A percentile compares a stretch with the other conserved stretches of the same genome.
Evolutionary conservation across 345 rosid species (phyloP).

Genomic region (Populus simonii): DNA sequence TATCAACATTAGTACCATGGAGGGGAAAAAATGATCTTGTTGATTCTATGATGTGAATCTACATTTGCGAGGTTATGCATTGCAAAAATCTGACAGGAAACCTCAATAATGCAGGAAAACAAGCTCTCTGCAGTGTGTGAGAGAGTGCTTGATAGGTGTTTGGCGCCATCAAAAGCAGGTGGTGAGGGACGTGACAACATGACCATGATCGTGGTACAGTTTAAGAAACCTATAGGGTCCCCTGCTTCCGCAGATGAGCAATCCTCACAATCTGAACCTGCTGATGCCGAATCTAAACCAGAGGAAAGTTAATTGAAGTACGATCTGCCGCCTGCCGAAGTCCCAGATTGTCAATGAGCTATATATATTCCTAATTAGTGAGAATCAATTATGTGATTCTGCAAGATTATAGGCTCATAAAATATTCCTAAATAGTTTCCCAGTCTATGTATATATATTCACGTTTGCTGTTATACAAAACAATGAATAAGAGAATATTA

Average conservation of each 20-base stretch:
- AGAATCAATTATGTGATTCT: no score
- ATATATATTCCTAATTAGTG: no score
- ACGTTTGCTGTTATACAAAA: no score
- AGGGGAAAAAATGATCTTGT: background rate
- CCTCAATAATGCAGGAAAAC: conserved; percentile 58
- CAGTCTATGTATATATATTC: no score
- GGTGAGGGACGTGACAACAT: conserved; percentile 99
- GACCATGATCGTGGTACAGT: conserved; percentile 95
- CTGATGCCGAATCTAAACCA: conserved; percentile 19
- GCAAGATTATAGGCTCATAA: no score
- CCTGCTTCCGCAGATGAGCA: conserved; percentile 29
- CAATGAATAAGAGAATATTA: no score
- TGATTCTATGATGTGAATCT: background rate
- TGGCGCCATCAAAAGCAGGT: conserved; percentile 73
- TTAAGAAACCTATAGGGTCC: conserved; percentile 57
- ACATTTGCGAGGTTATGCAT: background rate
- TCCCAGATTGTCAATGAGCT: no score
- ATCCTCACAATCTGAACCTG: conserved; percentile 33
- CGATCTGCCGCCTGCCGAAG: background rate
- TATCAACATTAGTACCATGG: background rate
- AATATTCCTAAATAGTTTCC: no score
- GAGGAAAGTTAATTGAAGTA: conserved; percentile 27
- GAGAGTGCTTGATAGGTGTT: conserved; percentile 75
- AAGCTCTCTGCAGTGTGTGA: conserved; percentile 85
- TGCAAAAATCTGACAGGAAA: background rate